Conservation (phyloP, 768 basidiomycete genomes). For the Trametes gibbosa region DNA sequence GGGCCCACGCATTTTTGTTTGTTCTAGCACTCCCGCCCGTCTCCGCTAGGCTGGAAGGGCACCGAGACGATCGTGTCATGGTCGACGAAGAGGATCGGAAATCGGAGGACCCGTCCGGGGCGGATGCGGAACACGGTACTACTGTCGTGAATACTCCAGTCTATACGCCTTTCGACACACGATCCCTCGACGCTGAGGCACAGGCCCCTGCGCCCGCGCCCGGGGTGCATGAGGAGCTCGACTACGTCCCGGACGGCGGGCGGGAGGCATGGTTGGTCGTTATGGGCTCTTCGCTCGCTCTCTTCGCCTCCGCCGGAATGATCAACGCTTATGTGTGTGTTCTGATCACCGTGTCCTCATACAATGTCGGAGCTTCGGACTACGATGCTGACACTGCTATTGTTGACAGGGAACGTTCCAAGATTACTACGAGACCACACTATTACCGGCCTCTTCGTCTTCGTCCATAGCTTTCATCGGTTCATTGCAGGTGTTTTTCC, state of each 20-base stretch:
- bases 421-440: conserved; percentile 25
- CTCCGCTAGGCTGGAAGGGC: neutral
- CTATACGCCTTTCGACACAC: neutral
- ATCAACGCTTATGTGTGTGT: conserved; percentile 20
- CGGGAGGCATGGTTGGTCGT: conserved; percentile 26
- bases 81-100: neutral
- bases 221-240: neutral
- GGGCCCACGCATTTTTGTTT: neutral
- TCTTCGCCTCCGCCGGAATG: conserved; percentile 23
- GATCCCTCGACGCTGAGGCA: neutral
- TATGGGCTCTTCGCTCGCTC: conserved; percentile 19
- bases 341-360: too few species aligned
- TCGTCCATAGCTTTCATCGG: conserved; percentile 30
- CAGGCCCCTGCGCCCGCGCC: too few species aligned
- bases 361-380: too few species aligned
- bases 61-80: neutral
- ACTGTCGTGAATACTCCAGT: neutral
- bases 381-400: neutral
- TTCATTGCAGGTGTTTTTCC: conserved; percentile 26
- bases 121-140: neutral
- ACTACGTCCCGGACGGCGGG: conserved; percentile 28
- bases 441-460: conserved; percentile 24
- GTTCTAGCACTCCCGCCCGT: neutral
- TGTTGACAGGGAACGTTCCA: conserved; percentile 28
- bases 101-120: neutral